These are phyloP conservation scores for Thermothelomyces thermophilus DNA, from an alignment of 2,329 filamentous ascomycete genomes.

Conservation along the genomic window DNA sequence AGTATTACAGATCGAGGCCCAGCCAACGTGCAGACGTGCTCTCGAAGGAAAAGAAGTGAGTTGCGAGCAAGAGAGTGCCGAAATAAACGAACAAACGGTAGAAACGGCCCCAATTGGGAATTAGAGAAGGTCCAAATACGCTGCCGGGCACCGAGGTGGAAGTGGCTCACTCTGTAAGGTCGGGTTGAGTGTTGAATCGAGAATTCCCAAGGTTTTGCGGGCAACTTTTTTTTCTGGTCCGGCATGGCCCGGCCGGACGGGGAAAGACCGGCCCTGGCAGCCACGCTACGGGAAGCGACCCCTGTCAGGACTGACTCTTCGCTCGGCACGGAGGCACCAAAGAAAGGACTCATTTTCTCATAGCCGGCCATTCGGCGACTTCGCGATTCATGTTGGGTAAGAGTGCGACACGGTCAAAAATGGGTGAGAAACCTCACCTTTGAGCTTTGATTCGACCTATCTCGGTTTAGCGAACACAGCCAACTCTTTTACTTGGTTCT, in stretches of 20 bases:
- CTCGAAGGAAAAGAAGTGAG: constrained; percentile 12
- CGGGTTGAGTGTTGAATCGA: not conserved
- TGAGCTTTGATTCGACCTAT: too few relatives aligned
- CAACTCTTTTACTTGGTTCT: too few relatives aligned
- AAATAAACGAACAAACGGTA: constrained; percentile 10
- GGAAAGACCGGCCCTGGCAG: not conserved
- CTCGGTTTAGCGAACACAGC: too few relatives aligned
- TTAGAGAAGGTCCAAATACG: constrained; percentile 9
- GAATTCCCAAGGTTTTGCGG: constrained; percentile 5
- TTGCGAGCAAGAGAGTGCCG: not conserved
- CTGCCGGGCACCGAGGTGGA: constrained; percentile 12
- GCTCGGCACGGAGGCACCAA: too few relatives aligned
- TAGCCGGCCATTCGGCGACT: too few relatives aligned
- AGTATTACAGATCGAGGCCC: constrained; percentile 11
- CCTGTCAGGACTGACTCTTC: not conserved
- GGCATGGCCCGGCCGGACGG: not conserved
- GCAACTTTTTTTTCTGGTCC: constrained; percentile 1
- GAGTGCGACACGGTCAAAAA: too few relatives aligned
- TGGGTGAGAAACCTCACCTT: too few relatives aligned
- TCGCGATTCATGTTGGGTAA: too few relatives aligned
- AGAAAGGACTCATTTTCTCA: too few relatives aligned
- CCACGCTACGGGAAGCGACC: not conserved
- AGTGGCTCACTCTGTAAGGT: constrained; percentile 3
- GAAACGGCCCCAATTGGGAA: constrained; percentile 20
- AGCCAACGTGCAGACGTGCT: constrained; percentile 8